phyloP scores from a whole-genome alignment of 306 rosid species.

The Dryas drummondii region DNA sequence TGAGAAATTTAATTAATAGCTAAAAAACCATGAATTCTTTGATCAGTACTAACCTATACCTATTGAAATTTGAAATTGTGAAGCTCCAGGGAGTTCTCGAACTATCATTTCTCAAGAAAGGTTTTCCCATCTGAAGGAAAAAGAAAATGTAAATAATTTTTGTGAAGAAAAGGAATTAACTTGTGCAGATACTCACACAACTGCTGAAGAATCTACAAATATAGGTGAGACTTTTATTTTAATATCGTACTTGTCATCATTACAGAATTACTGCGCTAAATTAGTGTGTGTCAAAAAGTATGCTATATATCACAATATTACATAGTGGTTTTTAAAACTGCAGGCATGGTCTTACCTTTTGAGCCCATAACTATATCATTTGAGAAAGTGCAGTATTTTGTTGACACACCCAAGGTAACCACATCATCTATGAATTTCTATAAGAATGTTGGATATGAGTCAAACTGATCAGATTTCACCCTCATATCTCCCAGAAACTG shows the following conservation, averaged over 20 bases:
- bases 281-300: no score
- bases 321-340: background rate
- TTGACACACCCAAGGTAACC: constrained; percentile 37
- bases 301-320: no score
- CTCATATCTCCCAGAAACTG: constrained; percentile 18
- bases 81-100: constrained; percentile 54
- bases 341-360: constrained; percentile 30
- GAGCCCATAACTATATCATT: constrained; percentile 30
- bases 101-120: constrained; percentile 37
- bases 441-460: background rate
- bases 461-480: background rate
- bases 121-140: constrained; percentile 36
- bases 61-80: constrained; percentile 4
- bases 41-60: background rate
- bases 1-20: background rate
- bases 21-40: background rate
- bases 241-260: no score
- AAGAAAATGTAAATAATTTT: constrained; percentile 16
- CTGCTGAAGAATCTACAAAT: constrained; percentile 1
- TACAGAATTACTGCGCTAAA: no score
- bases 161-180: constrained; percentile 8
- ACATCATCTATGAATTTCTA: background rate
- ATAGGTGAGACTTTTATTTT: background rate
- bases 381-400: constrained; percentile 32
- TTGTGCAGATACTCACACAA: background rate